A percentile compares a stretch with the other conserved stretches of the same genome.
Conservation (phyloP, 352 stramenopile species). For the Pythium coloratum region DNA sequence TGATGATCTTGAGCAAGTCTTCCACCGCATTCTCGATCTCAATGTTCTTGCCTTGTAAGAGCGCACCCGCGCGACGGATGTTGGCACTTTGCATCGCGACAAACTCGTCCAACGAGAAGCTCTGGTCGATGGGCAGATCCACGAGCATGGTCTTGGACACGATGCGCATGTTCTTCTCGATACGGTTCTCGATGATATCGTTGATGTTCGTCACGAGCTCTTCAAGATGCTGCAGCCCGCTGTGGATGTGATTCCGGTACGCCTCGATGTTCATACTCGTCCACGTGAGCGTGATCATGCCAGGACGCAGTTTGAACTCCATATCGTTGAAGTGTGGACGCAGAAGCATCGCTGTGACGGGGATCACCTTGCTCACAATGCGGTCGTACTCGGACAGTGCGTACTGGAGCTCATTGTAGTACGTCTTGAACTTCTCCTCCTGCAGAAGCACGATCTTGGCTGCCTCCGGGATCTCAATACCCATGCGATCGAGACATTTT, state of each 20-base stretch:
- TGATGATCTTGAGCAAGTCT: conserved; percentile 97
- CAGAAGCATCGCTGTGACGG: conserved; percentile 95
- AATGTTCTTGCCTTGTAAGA: conserved; percentile 98
- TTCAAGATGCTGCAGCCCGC: conserved; percentile 94
- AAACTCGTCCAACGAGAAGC: conserved; percentile 98
- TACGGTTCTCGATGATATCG: conserved; percentile 99
- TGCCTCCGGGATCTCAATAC: conserved; percentile 97
- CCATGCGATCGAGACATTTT: conserved; percentile 98
- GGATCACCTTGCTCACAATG: conserved; percentile 96
- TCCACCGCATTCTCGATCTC: conserved; percentile 98
- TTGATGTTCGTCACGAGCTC: conserved; percentile 99
- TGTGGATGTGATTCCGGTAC: conserved; percentile 94
- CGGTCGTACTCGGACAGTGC: conserved; percentile 97
- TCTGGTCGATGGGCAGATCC: conserved; percentile 95
- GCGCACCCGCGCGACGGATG: conserved; percentile 87
- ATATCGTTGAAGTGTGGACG: conserved; percentile 99
- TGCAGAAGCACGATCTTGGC: conserved; percentile 98
- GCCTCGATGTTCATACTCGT: conserved; percentile 99
- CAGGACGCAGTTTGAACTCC: conserved; percentile 98
- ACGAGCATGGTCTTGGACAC: conserved; percentile 97
- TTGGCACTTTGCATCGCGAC: conserved; percentile 96
- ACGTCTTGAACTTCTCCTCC: conserved; percentile 99
- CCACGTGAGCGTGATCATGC: conserved; percentile 99
- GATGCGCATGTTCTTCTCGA: conserved; percentile 99
- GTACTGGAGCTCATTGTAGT: conserved; percentile 98